These are phyloP conservation scores for Bromus sterilis DNA, from an alignment of 176 grass and related monocot genomes.

Conservation along the genomic window DNA sequence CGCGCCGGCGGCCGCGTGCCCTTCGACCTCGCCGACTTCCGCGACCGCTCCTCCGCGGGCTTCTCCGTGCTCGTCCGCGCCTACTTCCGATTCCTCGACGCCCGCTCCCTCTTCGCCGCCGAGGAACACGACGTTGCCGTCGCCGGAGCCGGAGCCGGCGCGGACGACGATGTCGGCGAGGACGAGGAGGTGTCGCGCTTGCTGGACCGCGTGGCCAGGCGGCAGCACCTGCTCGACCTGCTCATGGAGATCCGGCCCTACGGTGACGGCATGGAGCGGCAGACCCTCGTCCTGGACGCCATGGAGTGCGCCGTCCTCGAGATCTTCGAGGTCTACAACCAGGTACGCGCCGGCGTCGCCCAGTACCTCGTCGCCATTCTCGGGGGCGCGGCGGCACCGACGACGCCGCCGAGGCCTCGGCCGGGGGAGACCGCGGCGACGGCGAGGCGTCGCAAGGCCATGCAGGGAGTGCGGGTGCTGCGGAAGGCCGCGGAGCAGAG, in stretches of 20 bases:
- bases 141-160: no score
- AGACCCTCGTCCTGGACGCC: constrained; percentile 60
- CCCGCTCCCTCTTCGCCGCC: constrained; percentile 53
- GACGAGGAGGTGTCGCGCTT: constrained; percentile 38
- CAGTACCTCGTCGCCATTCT: constrained; percentile 56
- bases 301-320: constrained; percentile 90
- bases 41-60: constrained; percentile 44
- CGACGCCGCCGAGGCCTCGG: background rate
- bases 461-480: constrained; percentile 54
- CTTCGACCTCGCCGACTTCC: constrained; percentile 90
- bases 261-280: constrained; percentile 57
- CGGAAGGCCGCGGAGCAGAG: constrained; percentile 55
- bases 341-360: constrained; percentile 72
- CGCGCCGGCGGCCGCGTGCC: constrained; percentile 46
- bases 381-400: constrained; percentile 24
- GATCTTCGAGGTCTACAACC: constrained; percentile 92
- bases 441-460: constrained; percentile 28
- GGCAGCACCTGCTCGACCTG: constrained; percentile 68
- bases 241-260: constrained; percentile 81
- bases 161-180: background rate
- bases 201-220: constrained; percentile 42
- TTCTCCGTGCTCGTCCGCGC: constrained; percentile 74
- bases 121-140: background rate
- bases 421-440: constrained; percentile 8
- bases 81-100: constrained; percentile 91